These are phyloP conservation scores for Dittrichia graveolens DNA, from an alignment of 129 eudicot species.

Conservation along the genomic window DNA sequence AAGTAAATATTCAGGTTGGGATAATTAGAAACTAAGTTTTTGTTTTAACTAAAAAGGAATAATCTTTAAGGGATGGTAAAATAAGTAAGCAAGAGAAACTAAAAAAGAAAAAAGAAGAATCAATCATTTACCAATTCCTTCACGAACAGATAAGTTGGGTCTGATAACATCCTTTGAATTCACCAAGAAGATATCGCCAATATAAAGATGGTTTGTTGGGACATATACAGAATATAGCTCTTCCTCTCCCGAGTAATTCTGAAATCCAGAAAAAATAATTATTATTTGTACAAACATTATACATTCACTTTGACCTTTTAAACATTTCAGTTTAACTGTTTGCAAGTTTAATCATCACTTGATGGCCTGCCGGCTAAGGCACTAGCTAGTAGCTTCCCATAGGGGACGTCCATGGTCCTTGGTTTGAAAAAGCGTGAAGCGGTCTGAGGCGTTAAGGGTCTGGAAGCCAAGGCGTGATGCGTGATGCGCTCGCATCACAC, in stretches of 20 bases:
- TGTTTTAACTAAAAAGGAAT: too few relatives aligned
- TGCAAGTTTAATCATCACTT: neutral
- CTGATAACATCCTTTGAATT: conserved; percentile 74
- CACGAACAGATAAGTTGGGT: conserved; percentile 85
- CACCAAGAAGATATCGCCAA: conserved; percentile 82
- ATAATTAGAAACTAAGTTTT: too few relatives aligned
- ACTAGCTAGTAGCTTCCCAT: too few relatives aligned
- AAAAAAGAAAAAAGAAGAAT: neutral
- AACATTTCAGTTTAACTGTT: neutral
- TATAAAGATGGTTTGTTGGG: conserved; percentile 86
- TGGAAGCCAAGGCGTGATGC: too few relatives aligned
- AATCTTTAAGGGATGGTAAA: neutral
- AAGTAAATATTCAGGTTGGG: too few relatives aligned
- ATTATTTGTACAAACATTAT: neutral
- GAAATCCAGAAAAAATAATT: conserved; percentile 14
- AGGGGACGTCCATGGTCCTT: too few relatives aligned
- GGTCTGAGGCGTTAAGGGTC: too few relatives aligned
- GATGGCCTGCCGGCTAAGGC: too few relatives aligned
- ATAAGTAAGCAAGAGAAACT: neutral
- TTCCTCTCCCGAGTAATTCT: conserved; percentile 80
- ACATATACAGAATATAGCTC: conserved; percentile 80
- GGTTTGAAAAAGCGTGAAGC: too few relatives aligned
- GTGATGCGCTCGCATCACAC: too few relatives aligned
- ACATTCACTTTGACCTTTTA: neutral
- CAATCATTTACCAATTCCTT: conserved; percentile 74